Evolutionary conservation across 768 basidiomycete species (phyloP), one percentile per base, ranked within the genome.

Genomic region (Boletus edulis): DNA sequence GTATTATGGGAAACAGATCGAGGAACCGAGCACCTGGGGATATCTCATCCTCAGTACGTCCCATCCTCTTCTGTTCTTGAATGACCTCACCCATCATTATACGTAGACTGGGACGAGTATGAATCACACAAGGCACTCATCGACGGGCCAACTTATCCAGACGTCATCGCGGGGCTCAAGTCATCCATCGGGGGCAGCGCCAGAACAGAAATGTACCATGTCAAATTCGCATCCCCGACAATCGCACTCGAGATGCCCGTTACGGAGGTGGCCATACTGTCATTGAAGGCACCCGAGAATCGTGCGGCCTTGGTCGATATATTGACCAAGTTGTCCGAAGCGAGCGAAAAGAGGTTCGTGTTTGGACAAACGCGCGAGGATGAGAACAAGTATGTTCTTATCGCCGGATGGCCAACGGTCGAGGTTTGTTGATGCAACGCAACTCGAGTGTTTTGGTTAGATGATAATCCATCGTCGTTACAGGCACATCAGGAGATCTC

Each of bases 101-200:
- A 20, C 13, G 10, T 27, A 71, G 69, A 71, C 49, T 69, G 67
- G 67, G 69, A 66, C 13, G 64, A 13, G 37, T 55, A 49, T 11
- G 62, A 68, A 10, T 40, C 56, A n/a, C 69, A 69, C 55, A 35
- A 57, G 37, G 52, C 55, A 0, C 0, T 64, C 32, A 59, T 62
- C 1, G 22, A 57, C 4, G 40, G 17, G 9, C 32, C 51, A 2
- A 29, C 38, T 5, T 64, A 64, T 29, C 4, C 35, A 8, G 34
- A 3, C 4, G 22, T 70, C 38, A 0, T 43, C 13, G 41, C 24
- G 13, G 15, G 14, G 5, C 55, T 66, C 38, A 40, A 29, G 14
- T 55, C 54, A 14, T 32, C 49, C 32, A 1, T 66, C 10, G 44
- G 43, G 8, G 40, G 40, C 8, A 15, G 27, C 9, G 55, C 55